Evolutionary conservation across 108 stramenopile genomes (phyloP), one percentile per base, ranked within the genome.

Genomic region (Pelagomonas calceolata): DNA sequence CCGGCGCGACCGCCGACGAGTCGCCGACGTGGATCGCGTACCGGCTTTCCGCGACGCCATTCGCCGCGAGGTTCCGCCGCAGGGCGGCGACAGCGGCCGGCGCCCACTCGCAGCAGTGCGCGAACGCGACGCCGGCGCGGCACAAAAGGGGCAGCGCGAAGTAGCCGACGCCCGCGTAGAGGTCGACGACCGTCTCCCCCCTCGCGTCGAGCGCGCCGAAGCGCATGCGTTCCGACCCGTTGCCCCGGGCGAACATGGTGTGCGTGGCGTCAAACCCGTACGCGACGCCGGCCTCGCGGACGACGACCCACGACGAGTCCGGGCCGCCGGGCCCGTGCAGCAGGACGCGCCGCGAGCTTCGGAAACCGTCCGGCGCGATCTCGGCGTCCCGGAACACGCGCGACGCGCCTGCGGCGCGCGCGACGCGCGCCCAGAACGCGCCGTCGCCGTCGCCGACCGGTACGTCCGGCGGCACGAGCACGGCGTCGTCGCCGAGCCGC

Each of bases 151-250:
- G 96, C 9, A 98, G 76, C 26, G 94, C 91, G 68, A 92, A 98
- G 74, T 98, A 98, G 34, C 96, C 96, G 77, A 98, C 95, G 0
- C 96, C 96, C 30, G 91, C 89, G 76, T 94, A 98, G 83, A 98
- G 82, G 69, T 98, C 96, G 72, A 95, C 80, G 10, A 95, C 81
- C 4, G 74, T 65, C 64, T 98, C 94, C 15, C 82, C 87, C 33
- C 69, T 36, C 74, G 80, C 84, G 0, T 89, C 89, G 5, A 92
- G 60, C 36, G 73, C 69, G 32, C 88, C 93, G 67, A 94, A 90
- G 34, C 94, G 88, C 70, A 88, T 90, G 81, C 91, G 91, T 80
- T 98, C 96, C 0, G 92, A 82, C 35, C 90, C 83, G 70, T 98
- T 98, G 0, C 96, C 96, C 46, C 91, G 82, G 51, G 86, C 85